phyloP scores from a whole-genome alignment of 106 monocot genomes.

The Narthecium ossifragum region DNA sequence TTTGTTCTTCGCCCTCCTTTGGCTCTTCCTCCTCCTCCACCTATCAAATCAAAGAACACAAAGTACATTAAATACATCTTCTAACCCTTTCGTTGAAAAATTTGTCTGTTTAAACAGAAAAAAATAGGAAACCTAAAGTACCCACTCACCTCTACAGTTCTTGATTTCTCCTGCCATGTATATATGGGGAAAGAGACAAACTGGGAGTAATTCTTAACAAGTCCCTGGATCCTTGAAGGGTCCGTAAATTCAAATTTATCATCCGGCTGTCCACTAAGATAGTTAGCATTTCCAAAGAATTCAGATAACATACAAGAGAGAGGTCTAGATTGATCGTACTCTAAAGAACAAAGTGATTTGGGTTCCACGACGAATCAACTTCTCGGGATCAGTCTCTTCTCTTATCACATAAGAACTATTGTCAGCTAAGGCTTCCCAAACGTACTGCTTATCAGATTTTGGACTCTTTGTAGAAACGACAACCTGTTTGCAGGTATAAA shows the following conservation, averaged over 20 bases:
- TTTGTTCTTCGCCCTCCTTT: slow-evolving; percentile 86
- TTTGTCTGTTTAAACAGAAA: not conserved
- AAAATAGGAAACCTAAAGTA: not conserved
- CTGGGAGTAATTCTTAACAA: slow-evolving; percentile 99
- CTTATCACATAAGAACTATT: slow-evolving; percentile 86
- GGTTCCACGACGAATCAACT: slow-evolving; percentile 67
- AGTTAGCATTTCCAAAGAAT: too few species aligned
- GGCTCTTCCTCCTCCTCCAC: slow-evolving; percentile 86
- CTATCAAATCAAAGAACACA: slow-evolving; percentile 20
- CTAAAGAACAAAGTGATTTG: slow-evolving; percentile 80
- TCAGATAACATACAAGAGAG: too few species aligned
- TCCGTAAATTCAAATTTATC: slow-evolving; percentile 95
- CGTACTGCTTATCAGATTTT: slow-evolving; percentile 91
- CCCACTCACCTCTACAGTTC: slow-evolving; percentile 68
- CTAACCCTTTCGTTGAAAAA: too few species aligned
- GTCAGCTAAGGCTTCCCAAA: slow-evolving; percentile 95
- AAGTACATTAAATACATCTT: not conserved
- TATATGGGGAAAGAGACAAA: slow-evolving; percentile 97
- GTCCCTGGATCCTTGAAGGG: slow-evolving; percentile 63
- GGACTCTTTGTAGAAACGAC: slow-evolving; percentile 96
- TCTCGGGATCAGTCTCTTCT: slow-evolving; percentile 91
- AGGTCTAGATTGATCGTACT: slow-evolving; percentile 22
- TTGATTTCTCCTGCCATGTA: slow-evolving; percentile 96
- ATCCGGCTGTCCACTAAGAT: slow-evolving; percentile 56
- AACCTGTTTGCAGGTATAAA: slow-evolving; percentile 65